phyloP scores from a whole-genome alignment of 108 stramenopile species.

The Nitzschia sp. region DNA sequence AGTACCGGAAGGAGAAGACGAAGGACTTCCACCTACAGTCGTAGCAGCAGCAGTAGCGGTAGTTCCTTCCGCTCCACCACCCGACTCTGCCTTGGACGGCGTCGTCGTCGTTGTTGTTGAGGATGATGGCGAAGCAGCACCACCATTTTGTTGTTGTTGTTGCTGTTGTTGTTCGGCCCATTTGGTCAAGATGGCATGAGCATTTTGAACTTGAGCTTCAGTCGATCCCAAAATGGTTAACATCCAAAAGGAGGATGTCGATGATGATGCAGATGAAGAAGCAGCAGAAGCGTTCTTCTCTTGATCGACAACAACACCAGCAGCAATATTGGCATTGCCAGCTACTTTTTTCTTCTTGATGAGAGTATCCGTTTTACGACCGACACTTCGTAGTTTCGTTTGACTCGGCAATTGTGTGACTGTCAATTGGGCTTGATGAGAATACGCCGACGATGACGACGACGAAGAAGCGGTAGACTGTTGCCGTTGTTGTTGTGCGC shows the following conservation, averaged over 20 bases:
- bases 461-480: background rate
- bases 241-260: too few species aligned
- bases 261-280: too few species aligned
- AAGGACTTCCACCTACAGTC: background rate
- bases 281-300: too few species aligned
- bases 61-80: too few species aligned
- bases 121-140: background rate
- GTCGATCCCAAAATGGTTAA: conserved; percentile 13
- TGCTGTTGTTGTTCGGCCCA: conserved; percentile 11
- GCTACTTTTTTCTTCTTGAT: conserved; percentile 39
- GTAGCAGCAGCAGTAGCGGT: background rate
- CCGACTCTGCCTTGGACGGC: background rate
- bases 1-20: background rate
- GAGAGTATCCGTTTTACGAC: conserved; percentile 45
- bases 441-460: too few species aligned
- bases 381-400: conserved; percentile 53
- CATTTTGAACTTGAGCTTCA: conserved; percentile 13
- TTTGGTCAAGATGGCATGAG: conserved; percentile 1
- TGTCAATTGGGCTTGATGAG: conserved; percentile 21
- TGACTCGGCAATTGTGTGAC: conserved; percentile 40
- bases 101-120: background rate
- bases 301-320: too few species aligned
- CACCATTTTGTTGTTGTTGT: background rate
- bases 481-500: conserved; percentile 5
- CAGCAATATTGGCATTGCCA: background rate